Percentiles rank a stretch among this genome's conserved stretches.
phyloP scores from a whole-genome alignment of 2,329 filamentous ascomycete species.

The Pseudopyrenochaeta lycopersici region DNA sequence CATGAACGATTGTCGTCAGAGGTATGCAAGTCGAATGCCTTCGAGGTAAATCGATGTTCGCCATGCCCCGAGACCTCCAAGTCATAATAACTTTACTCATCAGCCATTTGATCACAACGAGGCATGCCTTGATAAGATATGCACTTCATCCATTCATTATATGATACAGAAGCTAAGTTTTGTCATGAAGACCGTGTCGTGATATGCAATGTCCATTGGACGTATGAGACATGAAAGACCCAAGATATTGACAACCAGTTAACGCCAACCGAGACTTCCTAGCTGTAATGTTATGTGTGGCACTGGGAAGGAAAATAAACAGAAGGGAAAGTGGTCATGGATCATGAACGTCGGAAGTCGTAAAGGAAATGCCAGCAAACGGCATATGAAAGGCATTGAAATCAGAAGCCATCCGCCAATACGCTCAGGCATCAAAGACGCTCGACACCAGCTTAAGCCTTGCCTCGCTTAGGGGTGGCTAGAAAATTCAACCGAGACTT shows the following conservation, averaged over 20 bases:
- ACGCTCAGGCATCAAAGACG: neutral
- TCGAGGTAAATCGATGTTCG: no score
- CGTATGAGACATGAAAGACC: slow-evolving; percentile 11
- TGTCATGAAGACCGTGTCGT: slow-evolving; percentile 19
- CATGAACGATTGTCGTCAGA: no score
- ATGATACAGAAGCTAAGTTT: slow-evolving; percentile 26
- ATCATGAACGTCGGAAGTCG: slow-evolving; percentile 4
- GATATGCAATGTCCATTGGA: slow-evolving; percentile 22
- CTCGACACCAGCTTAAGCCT: slow-evolving; percentile 20
- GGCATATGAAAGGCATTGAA: neutral
- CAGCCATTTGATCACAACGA: neutral
- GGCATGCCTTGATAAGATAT: neutral
- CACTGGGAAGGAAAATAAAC: slow-evolving; percentile 11
- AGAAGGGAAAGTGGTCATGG: slow-evolving; percentile 8
- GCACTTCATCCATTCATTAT: slow-evolving; percentile 18
- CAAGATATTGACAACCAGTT: slow-evolving; percentile 16
- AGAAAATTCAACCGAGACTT: slow-evolving; percentile 49
- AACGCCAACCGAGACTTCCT: slow-evolving; percentile 19
- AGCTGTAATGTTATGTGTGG: slow-evolving; percentile 12
- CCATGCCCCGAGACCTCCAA: neutral
- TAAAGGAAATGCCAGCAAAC: slow-evolving; percentile 15
- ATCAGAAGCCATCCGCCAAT: no score
- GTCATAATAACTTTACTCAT: neutral
- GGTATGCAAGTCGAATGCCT: no score
- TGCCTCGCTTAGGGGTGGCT: slow-evolving; percentile 50